Percentiles rank a stretch among this genome's conserved stretches.
These are phyloP conservation scores for Fraxinus xanthoxyloides DNA, from an alignment of 305 asterid species.

Conservation along the genomic window DNA sequence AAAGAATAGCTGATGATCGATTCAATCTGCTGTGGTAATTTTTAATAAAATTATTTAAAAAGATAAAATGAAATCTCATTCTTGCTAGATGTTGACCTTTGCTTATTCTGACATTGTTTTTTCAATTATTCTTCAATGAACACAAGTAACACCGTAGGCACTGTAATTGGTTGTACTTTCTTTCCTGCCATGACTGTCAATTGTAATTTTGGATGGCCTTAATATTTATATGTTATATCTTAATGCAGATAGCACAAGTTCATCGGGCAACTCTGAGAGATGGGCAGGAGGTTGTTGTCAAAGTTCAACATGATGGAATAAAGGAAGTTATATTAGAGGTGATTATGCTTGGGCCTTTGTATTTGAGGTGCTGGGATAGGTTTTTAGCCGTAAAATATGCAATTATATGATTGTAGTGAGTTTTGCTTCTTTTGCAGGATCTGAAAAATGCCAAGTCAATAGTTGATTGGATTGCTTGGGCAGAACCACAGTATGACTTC, in stretches of 20 bases:
- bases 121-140: neutral
- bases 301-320: slow-evolving; percentile 94
- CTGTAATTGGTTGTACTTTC: neutral
- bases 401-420: slow-evolving; percentile 18
- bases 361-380: slow-evolving; percentile 17
- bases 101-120: slow-evolving; percentile 15
- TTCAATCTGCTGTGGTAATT: slow-evolving; percentile 10
- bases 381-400: slow-evolving; percentile 14
- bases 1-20: neutral
- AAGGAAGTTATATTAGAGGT: slow-evolving; percentile 89
- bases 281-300: slow-evolving; percentile 84
- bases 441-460: slow-evolving; percentile 88
- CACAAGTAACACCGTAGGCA: neutral
- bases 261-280: slow-evolving; percentile 89
- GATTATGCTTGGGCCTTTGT: slow-evolving; percentile 4
- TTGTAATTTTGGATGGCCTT: slow-evolving; percentile 11
- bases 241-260: slow-evolving; percentile 93
- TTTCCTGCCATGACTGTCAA: neutral
- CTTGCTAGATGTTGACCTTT: slow-evolving; percentile 15
- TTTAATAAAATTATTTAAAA: neutral
- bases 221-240: slow-evolving; percentile 14
- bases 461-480: slow-evolving; percentile 99
- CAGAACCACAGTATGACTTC: slow-evolving; percentile 94
- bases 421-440: slow-evolving; percentile 52
- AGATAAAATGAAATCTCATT: neutral